Base-by-base conservation (phyloP, 768 basidiomycete species). In the Leccinum subgranulosum region DNA sequence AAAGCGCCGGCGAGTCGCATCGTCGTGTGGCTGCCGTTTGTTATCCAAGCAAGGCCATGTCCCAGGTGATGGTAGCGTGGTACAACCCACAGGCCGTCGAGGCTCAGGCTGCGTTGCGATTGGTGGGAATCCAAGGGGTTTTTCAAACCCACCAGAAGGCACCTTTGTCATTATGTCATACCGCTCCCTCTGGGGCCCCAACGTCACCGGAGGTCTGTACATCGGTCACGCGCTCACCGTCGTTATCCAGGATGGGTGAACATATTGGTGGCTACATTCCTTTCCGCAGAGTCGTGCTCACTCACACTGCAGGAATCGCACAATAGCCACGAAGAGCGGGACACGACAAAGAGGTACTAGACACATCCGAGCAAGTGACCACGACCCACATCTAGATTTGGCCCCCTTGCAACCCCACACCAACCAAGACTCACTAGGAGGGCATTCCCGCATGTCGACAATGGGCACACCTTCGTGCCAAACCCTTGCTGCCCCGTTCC, bases 211-310 rank as follows among this genome's bases (percentile, higher is more conserved):
- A 6, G 88, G 84, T 58, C 77, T 98, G 56, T 95, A 98, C 67
- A 94, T 97, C 57, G 96, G 96, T 3, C 97, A 99, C 64, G 96
- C 87, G 3, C 78, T 99, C 54, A 96, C 95, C 1, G 82, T 88
- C 7, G 90, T 94, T 6, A 88, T 99, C 58, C 94, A 98, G 67
- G 97, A 99, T 69, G 75, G 84, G 1, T 74, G 98, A 60, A 78
- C 94, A 50, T 84, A 97, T 69, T 84, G 97, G 69, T 99, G 96
- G 94, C 4, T 56, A n/a, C 17, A 19, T n/a, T 3, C 34, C 10
- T 52, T n/a, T 36, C 8, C 8, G 8, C 17, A 6, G 31, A 31
- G 11, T 31, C 11, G 31, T 31, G 31, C 31, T 31, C 31, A 31
- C 11, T 11, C 11, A 12, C 31, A 11, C 31, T 5, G 11, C 31